Conservation (phyloP, 371 early-diverging fungal species). For the Coemansia sp. region DNA sequence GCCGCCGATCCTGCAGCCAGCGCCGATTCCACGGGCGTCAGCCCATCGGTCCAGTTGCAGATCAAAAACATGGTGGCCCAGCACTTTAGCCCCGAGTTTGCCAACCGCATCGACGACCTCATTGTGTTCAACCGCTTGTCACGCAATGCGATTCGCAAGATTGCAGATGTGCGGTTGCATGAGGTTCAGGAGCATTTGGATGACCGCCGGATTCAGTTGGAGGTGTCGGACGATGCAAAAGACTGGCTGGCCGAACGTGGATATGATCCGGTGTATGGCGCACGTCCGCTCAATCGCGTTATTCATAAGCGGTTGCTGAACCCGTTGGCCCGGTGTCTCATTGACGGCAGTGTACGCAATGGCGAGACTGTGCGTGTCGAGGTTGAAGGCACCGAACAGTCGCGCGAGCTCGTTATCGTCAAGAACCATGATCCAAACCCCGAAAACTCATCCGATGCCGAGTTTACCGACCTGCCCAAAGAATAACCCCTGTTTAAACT, state of each 20-base stretch:
- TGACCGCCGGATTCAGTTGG: conserved; percentile 69
- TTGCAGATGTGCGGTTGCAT: conserved; percentile 79
- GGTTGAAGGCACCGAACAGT: conserved; percentile 17
- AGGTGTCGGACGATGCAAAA: conserved; percentile 66
- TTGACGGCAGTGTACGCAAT: conserved; percentile 73
- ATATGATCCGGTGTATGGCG: conserved; percentile 87
- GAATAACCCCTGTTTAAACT: background rate
- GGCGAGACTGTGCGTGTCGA: conserved; percentile 58
- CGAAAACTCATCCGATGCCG: conserved; percentile 10
- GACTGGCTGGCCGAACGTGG: conserved; percentile 76
- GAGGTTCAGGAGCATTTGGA: conserved; percentile 73
- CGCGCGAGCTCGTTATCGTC: conserved; percentile 22
- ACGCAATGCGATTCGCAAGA: conserved; percentile 66
- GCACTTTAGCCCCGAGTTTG: conserved; percentile 87
- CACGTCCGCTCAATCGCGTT: conserved; percentile 76
- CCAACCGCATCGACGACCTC: conserved; percentile 88
- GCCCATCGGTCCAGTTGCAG: conserved; percentile 57
- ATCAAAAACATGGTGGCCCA: conserved; percentile 73
- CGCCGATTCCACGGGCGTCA: conserved; percentile 50
- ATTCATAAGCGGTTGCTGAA: conserved; percentile 79
- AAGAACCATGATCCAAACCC: conserved; percentile 24
- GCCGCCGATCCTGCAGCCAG: conserved; percentile 32
- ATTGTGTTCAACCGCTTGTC: conserved; percentile 82
- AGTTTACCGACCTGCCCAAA: conserved; percentile 19
- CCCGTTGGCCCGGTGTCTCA: conserved; percentile 72